phyloP scores from a whole-genome alignment of 345 rosid species.

The Psidium guajava region DNA sequence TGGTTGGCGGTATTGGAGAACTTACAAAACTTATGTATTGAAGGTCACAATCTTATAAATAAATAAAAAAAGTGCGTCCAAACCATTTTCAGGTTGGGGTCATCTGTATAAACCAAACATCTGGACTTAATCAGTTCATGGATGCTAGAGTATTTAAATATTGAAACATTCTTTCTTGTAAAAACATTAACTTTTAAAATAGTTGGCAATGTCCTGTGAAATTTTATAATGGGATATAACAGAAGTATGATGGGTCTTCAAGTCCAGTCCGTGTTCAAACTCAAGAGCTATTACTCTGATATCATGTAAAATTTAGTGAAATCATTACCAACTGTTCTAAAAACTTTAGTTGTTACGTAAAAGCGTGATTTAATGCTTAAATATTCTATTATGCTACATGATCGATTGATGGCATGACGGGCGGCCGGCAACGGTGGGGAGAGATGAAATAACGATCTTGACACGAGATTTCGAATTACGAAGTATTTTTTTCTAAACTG shows the following conservation, averaged over 20 bases:
- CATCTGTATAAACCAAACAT: neutral
- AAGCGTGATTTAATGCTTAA: no score
- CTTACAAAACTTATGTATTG: no score
- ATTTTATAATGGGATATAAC: neutral
- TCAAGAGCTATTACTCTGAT: no score
- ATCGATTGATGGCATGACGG: no score
- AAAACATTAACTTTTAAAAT: neutral
- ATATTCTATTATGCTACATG: no score
- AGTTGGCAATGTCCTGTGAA: neutral
- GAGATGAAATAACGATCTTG: neutral
- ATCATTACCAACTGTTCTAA: no score
- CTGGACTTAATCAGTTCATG: neutral
- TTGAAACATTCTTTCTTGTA: neutral
- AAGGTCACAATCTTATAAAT: neutral
- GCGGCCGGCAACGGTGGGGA: neutral
- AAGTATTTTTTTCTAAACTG: accelerated
- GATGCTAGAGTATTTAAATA: neutral
- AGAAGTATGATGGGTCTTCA: neutral
- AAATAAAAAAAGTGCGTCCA: neutral
- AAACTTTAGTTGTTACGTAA: no score
- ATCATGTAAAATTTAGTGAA: no score
- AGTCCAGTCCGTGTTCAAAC: neutral
- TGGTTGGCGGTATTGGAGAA: neutral
- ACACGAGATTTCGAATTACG: accelerated
- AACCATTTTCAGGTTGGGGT: neutral